Evolutionary conservation across 345 rosid genomes (phyloP).

Genomic region (Lumnitzera littorea): DNA sequence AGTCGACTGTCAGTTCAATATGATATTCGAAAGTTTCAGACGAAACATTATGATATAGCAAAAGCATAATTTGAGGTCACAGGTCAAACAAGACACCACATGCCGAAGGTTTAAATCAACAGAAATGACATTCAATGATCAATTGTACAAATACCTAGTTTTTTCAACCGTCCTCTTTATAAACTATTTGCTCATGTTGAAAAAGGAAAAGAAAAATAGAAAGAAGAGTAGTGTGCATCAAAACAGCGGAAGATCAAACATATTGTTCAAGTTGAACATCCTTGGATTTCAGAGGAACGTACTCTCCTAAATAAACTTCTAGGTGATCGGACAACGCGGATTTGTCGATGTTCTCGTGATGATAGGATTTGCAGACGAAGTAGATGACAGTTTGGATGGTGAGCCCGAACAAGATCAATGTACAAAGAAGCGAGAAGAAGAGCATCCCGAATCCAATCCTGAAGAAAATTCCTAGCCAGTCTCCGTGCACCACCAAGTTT

Average conservation of each 20-base stretch:
- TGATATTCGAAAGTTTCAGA: too few relatives aligned
- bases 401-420: slow-evolving; percentile 24
- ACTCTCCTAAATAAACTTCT: slow-evolving; percentile 43
- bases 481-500: slow-evolving; percentile 23
- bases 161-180: too few relatives aligned
- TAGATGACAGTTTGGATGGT: slow-evolving; percentile 41
- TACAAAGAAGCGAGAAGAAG: slow-evolving; percentile 27
- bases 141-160: neutral
- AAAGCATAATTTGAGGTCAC: too few relatives aligned
- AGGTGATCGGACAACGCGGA: slow-evolving; percentile 44
- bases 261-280: slow-evolving; percentile 36
- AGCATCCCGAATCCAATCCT: slow-evolving; percentile 22
- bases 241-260: slow-evolving; percentile 6
- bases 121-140: neutral
- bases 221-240: neutral
- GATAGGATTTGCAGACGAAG: slow-evolving; percentile 55
- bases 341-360: slow-evolving; percentile 47
- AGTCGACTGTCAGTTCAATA: too few relatives aligned
- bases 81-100: too few relatives aligned
- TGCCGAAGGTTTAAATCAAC: too few relatives aligned
- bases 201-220: neutral
- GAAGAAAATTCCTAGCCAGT: slow-evolving; percentile 3
- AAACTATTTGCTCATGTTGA: neutral
- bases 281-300: slow-evolving; percentile 39
- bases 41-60: too few relatives aligned